Evolutionary conservation across 129 eudicot species (phyloP).

Genomic region (Lactuca saligna): DNA sequence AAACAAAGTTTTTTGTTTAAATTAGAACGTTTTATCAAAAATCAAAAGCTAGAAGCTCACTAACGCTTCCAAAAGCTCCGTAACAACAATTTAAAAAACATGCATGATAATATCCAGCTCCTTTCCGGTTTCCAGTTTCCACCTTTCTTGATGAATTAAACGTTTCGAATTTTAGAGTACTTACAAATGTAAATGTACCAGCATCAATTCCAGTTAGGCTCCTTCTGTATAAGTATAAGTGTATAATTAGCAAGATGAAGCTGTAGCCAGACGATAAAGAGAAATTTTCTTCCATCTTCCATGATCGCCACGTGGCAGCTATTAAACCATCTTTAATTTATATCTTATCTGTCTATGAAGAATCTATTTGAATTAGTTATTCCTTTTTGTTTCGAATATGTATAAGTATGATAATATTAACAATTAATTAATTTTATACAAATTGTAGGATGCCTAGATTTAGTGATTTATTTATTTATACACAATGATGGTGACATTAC

Average conservation of each 20-base stretch:
- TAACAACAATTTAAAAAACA: no score
- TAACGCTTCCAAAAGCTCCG: no score
- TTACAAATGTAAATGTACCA: no score
- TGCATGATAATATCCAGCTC: not conserved
- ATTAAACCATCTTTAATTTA: not conserved
- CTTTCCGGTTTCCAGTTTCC: not conserved
- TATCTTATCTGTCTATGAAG: not conserved
- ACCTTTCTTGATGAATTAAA: not conserved
- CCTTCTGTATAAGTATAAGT: no score
- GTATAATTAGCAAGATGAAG: conserved; percentile 11
- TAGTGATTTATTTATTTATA: no score
- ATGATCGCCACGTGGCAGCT: conserved; percentile 14
- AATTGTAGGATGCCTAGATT: not conserved
- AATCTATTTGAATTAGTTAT: not conserved
- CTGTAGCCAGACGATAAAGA: conserved; percentile 17
- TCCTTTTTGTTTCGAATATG: not conserved
- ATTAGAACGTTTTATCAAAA: no score
- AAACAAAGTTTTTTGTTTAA: no score
- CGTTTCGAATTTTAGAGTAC: not conserved
- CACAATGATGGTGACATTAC: not conserved
- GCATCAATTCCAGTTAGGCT: no score
- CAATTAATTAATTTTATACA: not conserved
- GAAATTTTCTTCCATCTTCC: conserved; percentile 9
- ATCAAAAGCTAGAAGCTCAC: no score
- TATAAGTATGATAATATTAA: not conserved